These are phyloP conservation scores for Boletus rubescentipes DNA, from an alignment of 768 basidiomycete genomes.

Conservation along the genomic window DNA sequence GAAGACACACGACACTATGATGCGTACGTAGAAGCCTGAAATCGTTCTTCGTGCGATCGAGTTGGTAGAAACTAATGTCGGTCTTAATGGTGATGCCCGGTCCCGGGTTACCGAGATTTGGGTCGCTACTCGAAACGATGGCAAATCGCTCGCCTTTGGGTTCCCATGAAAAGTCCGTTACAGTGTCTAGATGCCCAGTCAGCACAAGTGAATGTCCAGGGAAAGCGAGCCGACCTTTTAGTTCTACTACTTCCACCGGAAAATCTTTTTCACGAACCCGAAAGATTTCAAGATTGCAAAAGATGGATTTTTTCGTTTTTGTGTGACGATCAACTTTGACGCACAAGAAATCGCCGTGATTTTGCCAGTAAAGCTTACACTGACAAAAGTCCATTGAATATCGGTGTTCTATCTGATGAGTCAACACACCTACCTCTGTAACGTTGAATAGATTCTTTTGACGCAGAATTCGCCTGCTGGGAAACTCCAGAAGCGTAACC, in stretches of 20 bases:
- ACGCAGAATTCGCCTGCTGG: slow-evolving; percentile 76
- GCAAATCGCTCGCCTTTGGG: slow-evolving; percentile 97
- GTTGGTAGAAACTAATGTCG: slow-evolving; percentile 93
- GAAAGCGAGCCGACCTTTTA: slow-evolving; percentile 66
- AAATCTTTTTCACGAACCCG: slow-evolving; percentile 95
- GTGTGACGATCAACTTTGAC: slow-evolving; percentile 99
- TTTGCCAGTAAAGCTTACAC: slow-evolving; percentile 99
- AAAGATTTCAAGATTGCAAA: slow-evolving; percentile 98
- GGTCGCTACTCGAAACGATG: slow-evolving; percentile 91
- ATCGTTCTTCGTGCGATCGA: slow-evolving; percentile 90
- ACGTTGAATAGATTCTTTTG: slow-evolving; percentile 99
- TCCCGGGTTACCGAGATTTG: slow-evolving; percentile 86
- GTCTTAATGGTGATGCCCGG: slow-evolving; percentile 96
- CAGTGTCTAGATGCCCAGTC: slow-evolving; percentile 62
- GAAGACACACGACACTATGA: slow-evolving; percentile 6
- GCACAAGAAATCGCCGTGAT: slow-evolving; percentile 96
- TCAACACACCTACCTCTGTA: slow-evolving; percentile 67
- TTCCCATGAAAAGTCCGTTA: slow-evolving; percentile 97
- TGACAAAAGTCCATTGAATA: slow-evolving; percentile 32
- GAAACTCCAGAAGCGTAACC: slow-evolving; percentile 90
- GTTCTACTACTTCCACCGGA: slow-evolving; percentile 95
- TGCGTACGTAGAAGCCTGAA: slow-evolving; percentile 82
- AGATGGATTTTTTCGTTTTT: slow-evolving; percentile 97
- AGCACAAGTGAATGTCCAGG: neutral
- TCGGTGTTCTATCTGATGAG: neutral